Evolutionary conservation across 2,329 filamentous ascomycete genomes (phyloP), one percentile per base, ranked within the genome.

Genomic region (Colletotrichum camelliae): DNA sequence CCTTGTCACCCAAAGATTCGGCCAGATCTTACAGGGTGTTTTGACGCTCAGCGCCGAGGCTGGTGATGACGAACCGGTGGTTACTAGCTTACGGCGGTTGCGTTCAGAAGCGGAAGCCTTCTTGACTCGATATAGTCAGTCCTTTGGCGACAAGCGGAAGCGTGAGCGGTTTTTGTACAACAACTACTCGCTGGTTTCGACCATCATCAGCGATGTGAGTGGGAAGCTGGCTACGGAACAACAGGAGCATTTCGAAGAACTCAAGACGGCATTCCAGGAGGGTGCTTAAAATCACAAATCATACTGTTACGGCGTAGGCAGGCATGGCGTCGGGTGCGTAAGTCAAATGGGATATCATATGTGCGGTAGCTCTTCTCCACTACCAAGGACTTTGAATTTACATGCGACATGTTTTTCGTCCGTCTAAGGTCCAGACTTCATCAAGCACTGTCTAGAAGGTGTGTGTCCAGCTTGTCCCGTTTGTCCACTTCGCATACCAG

Each of bases 151-250:
- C 81, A 89, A 91, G 77, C 91, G 95, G 82, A 97, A 97, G 86
- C 90, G 94, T 79, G 94, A 96, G 79, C 89, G 97, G 60, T 98
- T 98, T 82, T 84, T 99, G 80, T 97, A 94, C 82, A 99, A 98
- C 83, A 99, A 99, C 84, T 98, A 98, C 84, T 97, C 95, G 70
- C 88, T 99, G 78, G 91, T 99, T n/a, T 88, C 95, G 80, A 98
- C 97, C 13, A 98, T 99, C 77, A 94, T 99, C 78, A 92, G 94
- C 81, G 94, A 96, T 80, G 90, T 92, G 6, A 89, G 90, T 13
- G 95, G 95, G 5, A 95, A 94, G 83, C 83, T 96, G 81, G 91
- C 94, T 1, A 86, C 87, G 29, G 96, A 98, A 81, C 93, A 96
- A 83, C 93, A 93, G 84, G 89, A 88, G 79, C 91, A 96, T 84